Conservation (phyloP, 257 asterid genomes). For the Craterostigma plantagineum region DNA sequence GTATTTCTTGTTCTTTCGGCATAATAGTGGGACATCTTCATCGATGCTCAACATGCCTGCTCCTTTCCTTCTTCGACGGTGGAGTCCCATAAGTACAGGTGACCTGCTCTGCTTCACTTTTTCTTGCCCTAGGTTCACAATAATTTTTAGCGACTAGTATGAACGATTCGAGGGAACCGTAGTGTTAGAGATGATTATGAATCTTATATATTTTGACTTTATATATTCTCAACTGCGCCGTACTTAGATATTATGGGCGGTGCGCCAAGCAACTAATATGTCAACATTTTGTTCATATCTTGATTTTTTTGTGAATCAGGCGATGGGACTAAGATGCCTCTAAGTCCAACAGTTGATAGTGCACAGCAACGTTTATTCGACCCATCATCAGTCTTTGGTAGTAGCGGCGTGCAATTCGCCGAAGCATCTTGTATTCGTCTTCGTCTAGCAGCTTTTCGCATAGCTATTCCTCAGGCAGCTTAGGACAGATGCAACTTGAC, state of each 20-base stretch:
- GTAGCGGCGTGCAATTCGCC: slow-evolving; percentile 29
- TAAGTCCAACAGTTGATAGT: slow-evolving; percentile 67
- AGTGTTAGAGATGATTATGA: too few species aligned
- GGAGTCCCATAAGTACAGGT: slow-evolving; percentile 92
- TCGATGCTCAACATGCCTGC: slow-evolving; percentile 51
- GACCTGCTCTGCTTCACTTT: background rate
- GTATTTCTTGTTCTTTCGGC: slow-evolving; percentile 58
- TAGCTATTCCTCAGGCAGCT: slow-evolving; percentile 77
- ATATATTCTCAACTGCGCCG: too few species aligned
- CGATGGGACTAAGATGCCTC: slow-evolving; percentile 68
- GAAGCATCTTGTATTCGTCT: slow-evolving; percentile 54
- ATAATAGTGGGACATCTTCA: slow-evolving; percentile 30
- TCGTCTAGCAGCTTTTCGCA: slow-evolving; percentile 67
- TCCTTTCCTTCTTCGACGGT: slow-evolving; percentile 63
- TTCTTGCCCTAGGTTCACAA: background rate
- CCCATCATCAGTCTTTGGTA: slow-evolving; percentile 25
- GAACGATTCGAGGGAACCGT: too few species aligned
- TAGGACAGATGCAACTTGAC: slow-evolving; percentile 69
- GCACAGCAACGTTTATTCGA: slow-evolving; percentile 43
- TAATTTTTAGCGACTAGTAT: too few species aligned
- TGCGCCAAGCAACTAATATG: too few species aligned
- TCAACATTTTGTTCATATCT: background rate
- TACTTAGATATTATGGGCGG: too few species aligned
- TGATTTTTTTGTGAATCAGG: slow-evolving; percentile 22
- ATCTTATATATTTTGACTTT: too few species aligned